Evolutionary conservation across 345 rosid genomes (phyloP).

Genomic region (Hibiscus mutabilis): DNA sequence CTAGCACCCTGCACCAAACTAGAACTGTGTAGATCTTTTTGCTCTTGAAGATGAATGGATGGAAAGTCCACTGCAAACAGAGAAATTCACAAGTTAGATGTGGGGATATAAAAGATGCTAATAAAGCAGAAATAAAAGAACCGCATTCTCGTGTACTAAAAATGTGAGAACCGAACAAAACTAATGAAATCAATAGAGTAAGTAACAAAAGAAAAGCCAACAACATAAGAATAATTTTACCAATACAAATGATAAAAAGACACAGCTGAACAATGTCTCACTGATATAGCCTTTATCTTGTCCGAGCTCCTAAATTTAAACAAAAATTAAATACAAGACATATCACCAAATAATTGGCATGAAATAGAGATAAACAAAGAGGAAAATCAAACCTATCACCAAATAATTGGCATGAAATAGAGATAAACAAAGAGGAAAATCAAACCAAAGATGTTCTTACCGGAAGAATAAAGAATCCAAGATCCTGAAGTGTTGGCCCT

Average conservation of each 20-base stretch:
- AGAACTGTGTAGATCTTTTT: slow-evolving; percentile 95
- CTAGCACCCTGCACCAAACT: slow-evolving; percentile 95
- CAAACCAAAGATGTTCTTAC: slow-evolving; percentile 32
- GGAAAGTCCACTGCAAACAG: slow-evolving; percentile 93
- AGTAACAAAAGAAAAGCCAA: slow-evolving; percentile 3
- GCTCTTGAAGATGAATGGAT: slow-evolving; percentile 91
- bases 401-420: neutral
- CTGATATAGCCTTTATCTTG: slow-evolving; percentile 89
- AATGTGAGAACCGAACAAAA: slow-evolving; percentile 2
- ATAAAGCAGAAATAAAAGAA: slow-evolving; percentile 1
- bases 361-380: neutral
- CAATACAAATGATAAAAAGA: slow-evolving; percentile 66
- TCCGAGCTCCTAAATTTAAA: slow-evolving; percentile 73
- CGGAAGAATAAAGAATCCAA: slow-evolving; percentile 84
- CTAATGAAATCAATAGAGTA: neutral
- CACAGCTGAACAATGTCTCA: slow-evolving; percentile 62
- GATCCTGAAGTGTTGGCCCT: slow-evolving; percentile 80
- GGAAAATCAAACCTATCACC: neutral
- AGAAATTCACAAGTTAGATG: slow-evolving; percentile 1
- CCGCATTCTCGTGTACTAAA: neutral
- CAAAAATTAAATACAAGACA: slow-evolving; percentile 7
- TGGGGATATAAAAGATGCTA: neutral
- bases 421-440: slow-evolving; percentile 5
- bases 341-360: neutral
- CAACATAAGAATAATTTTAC: slow-evolving; percentile 36